These are phyloP conservation scores for Phytophthora uliginosa DNA, from an alignment of 352 stramenopile genomes.

Conservation along the genomic window DNA sequence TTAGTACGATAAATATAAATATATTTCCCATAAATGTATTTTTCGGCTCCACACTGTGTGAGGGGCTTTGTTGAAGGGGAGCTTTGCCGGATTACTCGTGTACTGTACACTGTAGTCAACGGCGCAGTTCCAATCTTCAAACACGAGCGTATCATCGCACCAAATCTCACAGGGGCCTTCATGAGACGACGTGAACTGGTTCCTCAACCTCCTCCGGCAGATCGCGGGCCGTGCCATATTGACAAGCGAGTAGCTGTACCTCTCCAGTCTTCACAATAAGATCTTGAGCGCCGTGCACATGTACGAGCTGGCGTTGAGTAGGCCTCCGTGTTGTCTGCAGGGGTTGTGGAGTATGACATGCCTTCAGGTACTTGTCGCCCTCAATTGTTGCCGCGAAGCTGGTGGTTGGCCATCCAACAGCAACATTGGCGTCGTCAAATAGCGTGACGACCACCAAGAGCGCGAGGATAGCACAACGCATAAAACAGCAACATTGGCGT, in stretches of 20 bases:
- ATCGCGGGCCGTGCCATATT: slow-evolving; percentile 27
- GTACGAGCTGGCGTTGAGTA: slow-evolving; percentile 34
- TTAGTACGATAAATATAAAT: too few species aligned
- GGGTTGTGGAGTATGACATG: slow-evolving; percentile 32
- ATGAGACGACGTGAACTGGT: slow-evolving; percentile 55
- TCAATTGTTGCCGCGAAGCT: slow-evolving; percentile 43
- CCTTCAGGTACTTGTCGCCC: slow-evolving; percentile 18
- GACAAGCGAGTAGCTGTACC: slow-evolving; percentile 36
- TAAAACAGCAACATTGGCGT: too few species aligned
- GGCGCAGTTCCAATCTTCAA: slow-evolving; percentile 53
- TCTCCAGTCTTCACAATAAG: slow-evolving; percentile 19
- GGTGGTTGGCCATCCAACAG: slow-evolving; percentile 22
- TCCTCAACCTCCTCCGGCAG: slow-evolving; percentile 39
- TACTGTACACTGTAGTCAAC: slow-evolving; percentile 40
- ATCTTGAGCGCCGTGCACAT: slow-evolving; percentile 37
- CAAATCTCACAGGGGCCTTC: slow-evolving; percentile 58
- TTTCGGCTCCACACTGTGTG: too few species aligned
- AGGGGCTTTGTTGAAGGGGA: too few species aligned
- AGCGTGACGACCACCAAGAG: slow-evolving; percentile 31
- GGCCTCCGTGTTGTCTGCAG: slow-evolving; percentile 30
- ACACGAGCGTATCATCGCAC: slow-evolving; percentile 53
- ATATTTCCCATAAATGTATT: too few species aligned
- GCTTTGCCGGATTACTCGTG: too few species aligned
- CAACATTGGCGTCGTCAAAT: neutral
- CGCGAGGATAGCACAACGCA: neutral